phyloP scores from a whole-genome alignment of 169 alveolate genomes.

The Cryptosporidium ryanae region DNA sequence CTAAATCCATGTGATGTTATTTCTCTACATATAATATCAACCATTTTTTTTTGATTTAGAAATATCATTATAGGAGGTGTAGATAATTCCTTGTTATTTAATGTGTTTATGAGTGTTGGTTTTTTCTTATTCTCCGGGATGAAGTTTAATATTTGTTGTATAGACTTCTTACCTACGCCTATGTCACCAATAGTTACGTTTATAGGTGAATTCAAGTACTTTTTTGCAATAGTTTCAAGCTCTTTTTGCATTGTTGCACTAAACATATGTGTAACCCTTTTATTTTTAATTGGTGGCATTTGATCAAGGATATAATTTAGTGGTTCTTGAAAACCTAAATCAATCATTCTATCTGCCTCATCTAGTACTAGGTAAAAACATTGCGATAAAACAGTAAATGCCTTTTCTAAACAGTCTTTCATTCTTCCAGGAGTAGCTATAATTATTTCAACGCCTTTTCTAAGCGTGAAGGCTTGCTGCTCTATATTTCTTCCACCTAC shows the following conservation, averaged over 20 bases:
- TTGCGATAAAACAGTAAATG: constrained; percentile 91
- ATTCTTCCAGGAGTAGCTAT: constrained; percentile 99
- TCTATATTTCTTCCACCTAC: constrained; percentile 97
- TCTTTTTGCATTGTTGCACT: constrained; percentile 97
- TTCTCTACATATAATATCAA: constrained; percentile 86
- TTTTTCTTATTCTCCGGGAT: constrained; percentile 88
- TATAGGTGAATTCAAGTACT: constrained; percentile 90
- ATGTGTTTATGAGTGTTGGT: constrained; percentile 79
- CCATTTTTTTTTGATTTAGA: constrained; percentile 93
- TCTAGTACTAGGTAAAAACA: constrained; percentile 94
- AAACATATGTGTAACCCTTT: constrained; percentile 92
- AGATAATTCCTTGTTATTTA: constrained; percentile 72
- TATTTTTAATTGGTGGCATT: constrained; percentile 80
- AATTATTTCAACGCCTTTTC: constrained; percentile 95
- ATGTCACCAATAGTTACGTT: constrained; percentile 94
- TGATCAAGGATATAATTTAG: constrained; percentile 92
- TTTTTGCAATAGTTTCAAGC: constrained; percentile 92
- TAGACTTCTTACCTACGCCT: constrained; percentile 94
- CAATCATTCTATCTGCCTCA: constrained; percentile 99
- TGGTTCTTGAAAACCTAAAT: constrained; percentile 96
- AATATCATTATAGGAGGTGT: constrained; percentile 95
- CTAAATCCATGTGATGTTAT: constrained; percentile 76
- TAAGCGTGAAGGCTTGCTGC: constrained; percentile 90
- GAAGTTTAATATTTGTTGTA: constrained; percentile 92
- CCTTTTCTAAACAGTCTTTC: constrained; percentile 92